phyloP scores from a whole-genome alignment of 371 early-diverging fungal genomes.

The Zychaea mexicana region DNA sequence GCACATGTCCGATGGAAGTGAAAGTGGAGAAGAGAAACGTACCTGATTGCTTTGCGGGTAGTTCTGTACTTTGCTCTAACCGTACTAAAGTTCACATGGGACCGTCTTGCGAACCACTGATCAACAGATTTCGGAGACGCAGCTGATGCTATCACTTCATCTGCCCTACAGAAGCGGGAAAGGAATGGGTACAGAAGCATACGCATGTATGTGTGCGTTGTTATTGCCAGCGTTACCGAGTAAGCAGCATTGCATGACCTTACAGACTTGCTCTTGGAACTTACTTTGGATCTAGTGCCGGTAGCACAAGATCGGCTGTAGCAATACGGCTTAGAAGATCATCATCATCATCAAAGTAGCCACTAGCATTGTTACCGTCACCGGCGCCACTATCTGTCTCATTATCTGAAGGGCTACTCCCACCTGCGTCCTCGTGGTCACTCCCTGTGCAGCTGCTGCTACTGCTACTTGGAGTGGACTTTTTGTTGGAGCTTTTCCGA shows the following conservation, averaged over 20 bases:
- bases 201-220: neutral
- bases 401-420: conserved; percentile 1
- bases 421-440: conserved; percentile 7
- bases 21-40: conserved; percentile 2
- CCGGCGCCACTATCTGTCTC: neutral
- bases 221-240: too few relatives aligned
- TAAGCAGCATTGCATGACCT: too few relatives aligned
- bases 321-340: neutral
- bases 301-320: conserved; percentile 37
- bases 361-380: neutral
- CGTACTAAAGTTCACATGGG: conserved; percentile 29
- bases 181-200: too few relatives aligned
- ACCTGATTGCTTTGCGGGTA: conserved; percentile 37
- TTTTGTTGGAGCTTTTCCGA: neutral
- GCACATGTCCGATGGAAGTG: too few relatives aligned
- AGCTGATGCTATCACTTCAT: conserved; percentile 24
- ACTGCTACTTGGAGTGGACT: conserved; percentile 3
- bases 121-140: conserved; percentile 16
- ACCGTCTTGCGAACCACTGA: conserved; percentile 20
- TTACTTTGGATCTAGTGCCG: conserved; percentile 50
- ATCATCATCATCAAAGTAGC: neutral
- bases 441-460: conserved; percentile 4
- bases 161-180: conserved; percentile 23
- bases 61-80: conserved; percentile 37
- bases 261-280: too few relatives aligned